Percentiles rank a stretch among this genome's conserved stretches.
Evolutionary conservation across 148 eudicot genomes (phyloP).

Genomic region (Rhododendron ferrugineum): DNA sequence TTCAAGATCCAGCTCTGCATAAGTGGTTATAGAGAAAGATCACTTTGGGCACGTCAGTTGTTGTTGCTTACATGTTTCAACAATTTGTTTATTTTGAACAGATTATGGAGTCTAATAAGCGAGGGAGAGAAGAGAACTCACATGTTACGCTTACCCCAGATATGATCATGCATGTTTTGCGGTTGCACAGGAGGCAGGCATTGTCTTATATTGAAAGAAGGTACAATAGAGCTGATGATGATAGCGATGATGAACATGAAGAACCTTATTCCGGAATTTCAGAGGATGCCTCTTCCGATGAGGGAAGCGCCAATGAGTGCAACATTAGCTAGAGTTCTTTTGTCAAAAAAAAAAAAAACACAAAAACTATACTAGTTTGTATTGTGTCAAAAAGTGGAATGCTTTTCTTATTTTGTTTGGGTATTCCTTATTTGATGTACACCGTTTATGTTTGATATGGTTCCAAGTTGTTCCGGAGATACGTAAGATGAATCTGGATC

Average conservation of each 20-base stretch:
- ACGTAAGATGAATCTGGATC: not conserved
- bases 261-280: conserved; percentile 40
- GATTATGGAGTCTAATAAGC: conserved; percentile 61
- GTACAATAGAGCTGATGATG: conserved; percentile 33
- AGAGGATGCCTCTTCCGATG: conserved; percentile 21
- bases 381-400: not conserved
- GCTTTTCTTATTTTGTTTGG: not conserved
- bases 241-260: conserved; percentile 49
- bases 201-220: conserved; percentile 43
- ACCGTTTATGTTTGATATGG: not conserved
- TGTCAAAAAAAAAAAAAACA: not conserved
- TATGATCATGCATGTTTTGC: conserved; percentile 70
- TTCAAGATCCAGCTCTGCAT: not conserved
- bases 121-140: conserved; percentile 57
- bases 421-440: conserved; percentile 8
- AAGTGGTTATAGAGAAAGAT: not conserved
- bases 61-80: not conserved
- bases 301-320: conserved; percentile 49
- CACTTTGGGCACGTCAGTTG: not conserved
- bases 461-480: not conserved
- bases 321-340: conserved; percentile 41
- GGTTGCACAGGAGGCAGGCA: conserved; percentile 65
- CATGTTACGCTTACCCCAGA: conserved; percentile 58
- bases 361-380: not conserved
- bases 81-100: conserved; percentile 17